Evolutionary conservation across 2,329 filamentous ascomycete species (phyloP), one percentile per base, ranked within the genome.

Genomic region (Cyphellophora attinorum): DNA sequence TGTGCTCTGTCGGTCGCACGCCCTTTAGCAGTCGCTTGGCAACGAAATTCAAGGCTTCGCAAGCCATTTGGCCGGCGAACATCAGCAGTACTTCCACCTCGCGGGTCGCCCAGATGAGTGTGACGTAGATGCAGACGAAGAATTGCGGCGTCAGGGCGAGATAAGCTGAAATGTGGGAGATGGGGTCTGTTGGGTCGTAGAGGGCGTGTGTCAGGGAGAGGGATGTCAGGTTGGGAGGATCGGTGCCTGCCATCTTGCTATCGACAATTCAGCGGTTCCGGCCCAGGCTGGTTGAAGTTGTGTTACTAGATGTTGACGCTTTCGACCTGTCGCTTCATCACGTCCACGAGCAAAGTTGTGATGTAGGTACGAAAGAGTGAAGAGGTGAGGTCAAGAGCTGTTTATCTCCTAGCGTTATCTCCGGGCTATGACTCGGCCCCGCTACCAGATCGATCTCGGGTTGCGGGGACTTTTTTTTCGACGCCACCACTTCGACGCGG

Each of bases 181-280:
- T 40, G 36, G 72, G 74, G 61, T 96, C 89, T 41, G 76, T 62
- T 4, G 93, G 86, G 63, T 96, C 84, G 70, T 96, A 96, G 67
- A 91, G 85, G 49, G 96, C 88, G 64, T 96, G 89, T 8, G 91
- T 96, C 48, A 98, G 65, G 33, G 89, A 94, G 41, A 98, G 73
- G 15, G 89, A 96, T 33, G 88, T 85, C 38, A 96, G 68, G n/a
- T n/a, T n/a, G 27, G 83, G 77, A 36, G 53, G 50, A 37, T 62
- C 58, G 19, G 46, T n/a, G 21, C 8, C 8, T 8, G 21, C 45
- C 45, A 46, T 45, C n/a, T n/a, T n/a, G n/a, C n/a, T n/a, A n/a
- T n/a, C n/a, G n/a, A n/a, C n/a, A n/a, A n/a, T n/a, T n/a, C n/a
- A n/a, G n/a, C n/a, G n/a, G n/a, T n/a, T n/a, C n/a, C n/a, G n/a